Evolutionary conservation across 768 basidiomycete genomes (phyloP).

Genomic region (Xerocomus brunneocitrinus): DNA sequence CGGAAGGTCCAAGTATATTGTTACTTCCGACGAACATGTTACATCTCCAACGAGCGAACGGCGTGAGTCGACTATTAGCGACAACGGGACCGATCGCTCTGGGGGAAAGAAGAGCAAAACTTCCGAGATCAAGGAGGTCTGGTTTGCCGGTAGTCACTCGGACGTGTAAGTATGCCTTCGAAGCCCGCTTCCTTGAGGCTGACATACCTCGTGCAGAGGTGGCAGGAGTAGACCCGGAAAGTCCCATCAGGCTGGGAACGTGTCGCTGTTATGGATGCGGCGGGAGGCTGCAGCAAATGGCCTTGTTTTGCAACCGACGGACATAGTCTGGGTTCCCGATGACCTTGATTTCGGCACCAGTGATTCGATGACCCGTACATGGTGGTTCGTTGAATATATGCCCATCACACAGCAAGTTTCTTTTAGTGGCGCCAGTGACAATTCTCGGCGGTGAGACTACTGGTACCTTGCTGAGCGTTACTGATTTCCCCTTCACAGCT

Average conservation of each 20-base stretch:
- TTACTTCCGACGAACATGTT: neutral
- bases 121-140: no score
- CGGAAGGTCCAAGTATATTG: conserved; percentile 9
- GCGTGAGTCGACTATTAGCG: neutral
- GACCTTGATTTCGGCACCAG: conserved; percentile 21
- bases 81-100: neutral
- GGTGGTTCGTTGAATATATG: conserved; percentile 17
- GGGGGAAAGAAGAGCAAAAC: neutral
- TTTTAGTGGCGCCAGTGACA: conserved; percentile 15
- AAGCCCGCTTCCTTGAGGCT: neutral
- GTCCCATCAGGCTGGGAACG: conserved; percentile 22
- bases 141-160: no score
- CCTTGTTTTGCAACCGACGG: conserved; percentile 24
- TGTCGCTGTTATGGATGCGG: conserved; percentile 1
- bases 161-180: no score
- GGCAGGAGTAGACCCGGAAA: conserved; percentile 22
- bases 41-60: neutral
- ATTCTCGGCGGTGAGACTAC: conserved; percentile 14
- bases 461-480: neutral
- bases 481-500: conserved; percentile 5
- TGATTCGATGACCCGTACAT: conserved; percentile 16
- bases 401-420: conserved; percentile 24
- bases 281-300: conserved; percentile 8
- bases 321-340: conserved; percentile 26
- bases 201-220: conserved; percentile 12